Conservation (phyloP, 2,329 filamentous ascomycete genomes). For the Fusarium piperis region DNA sequence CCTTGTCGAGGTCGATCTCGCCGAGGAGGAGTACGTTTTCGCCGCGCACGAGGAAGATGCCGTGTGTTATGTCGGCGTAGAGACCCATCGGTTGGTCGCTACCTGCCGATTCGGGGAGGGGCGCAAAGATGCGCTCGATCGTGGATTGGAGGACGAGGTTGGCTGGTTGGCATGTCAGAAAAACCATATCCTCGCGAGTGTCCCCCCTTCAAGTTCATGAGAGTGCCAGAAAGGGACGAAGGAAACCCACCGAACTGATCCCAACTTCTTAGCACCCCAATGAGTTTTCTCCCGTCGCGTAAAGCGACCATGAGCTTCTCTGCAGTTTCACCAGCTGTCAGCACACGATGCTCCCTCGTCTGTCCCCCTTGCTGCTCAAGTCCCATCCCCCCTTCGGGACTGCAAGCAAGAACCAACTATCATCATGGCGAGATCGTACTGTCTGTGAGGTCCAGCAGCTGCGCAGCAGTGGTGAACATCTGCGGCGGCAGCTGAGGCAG, state of each 20-base stretch:
- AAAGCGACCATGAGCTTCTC: slow-evolving; percentile 95
- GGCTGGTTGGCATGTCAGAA: slow-evolving; percentile 61
- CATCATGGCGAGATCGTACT: slow-evolving; percentile 69
- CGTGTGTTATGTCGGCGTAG: slow-evolving; percentile 86
- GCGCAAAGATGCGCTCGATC: slow-evolving; percentile 84
- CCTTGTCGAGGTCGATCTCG: slow-evolving; percentile 96
- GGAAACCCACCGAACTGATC: slow-evolving; percentile 87
- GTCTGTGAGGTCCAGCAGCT: slow-evolving; percentile 94
- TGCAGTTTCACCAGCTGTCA: slow-evolving; percentile 53
- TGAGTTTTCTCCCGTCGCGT: slow-evolving; percentile 91
- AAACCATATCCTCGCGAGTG: slow-evolving; percentile 10
- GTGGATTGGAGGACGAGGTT: slow-evolving; percentile 96
- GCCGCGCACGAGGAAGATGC: slow-evolving; percentile 90
- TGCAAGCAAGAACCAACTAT: slow-evolving; percentile 13
- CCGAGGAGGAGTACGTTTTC: slow-evolving; percentile 97
- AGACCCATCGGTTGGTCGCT: slow-evolving; percentile 56
- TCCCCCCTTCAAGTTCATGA: background rate
- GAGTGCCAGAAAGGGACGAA: background rate
- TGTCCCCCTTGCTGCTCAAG: background rate
- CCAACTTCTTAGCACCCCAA: slow-evolving; percentile 93
- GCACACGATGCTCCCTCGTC: slow-evolving; percentile 35
- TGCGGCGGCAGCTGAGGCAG: slow-evolving; percentile 81
- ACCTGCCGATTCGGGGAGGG: slow-evolving; percentile 54
- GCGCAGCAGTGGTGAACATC: slow-evolving; percentile 98
- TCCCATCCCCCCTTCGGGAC: background rate